Evolutionary conservation across 768 basidiomycete genomes (phyloP).

Genomic region (Boletus rufocinnamomeus): DNA sequence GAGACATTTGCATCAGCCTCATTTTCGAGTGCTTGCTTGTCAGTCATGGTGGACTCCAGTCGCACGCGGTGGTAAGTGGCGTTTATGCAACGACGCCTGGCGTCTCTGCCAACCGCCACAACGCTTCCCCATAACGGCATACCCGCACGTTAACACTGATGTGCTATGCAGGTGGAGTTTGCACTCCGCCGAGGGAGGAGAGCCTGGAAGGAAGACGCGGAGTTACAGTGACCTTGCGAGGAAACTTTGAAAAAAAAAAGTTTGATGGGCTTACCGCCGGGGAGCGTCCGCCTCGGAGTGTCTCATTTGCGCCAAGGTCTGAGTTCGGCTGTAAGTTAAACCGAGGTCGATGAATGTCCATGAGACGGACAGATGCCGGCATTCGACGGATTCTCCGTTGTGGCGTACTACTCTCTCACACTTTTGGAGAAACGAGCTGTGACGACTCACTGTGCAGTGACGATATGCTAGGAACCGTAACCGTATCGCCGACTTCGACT

Average conservation of each 20-base stretch:
- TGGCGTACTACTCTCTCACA: neutral
- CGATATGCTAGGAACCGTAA: neutral
- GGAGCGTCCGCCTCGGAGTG: neutral
- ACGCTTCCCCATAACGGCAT: neutral
- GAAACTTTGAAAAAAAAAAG: neutral
- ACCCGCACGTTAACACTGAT: neutral
- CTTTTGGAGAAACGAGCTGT: neutral
- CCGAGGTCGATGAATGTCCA: neutral
- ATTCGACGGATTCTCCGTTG: neutral
- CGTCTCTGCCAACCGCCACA: neutral
- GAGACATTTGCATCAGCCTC: neutral
- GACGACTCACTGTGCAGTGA: neutral
- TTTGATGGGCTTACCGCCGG: neutral
- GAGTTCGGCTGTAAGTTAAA: slow-evolving; percentile 7
- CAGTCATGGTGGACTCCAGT: neutral
- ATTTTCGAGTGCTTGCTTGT: neutral
- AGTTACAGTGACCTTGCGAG: neutral
- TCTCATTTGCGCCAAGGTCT: neutral
- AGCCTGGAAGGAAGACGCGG: neutral
- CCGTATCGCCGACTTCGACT: too few relatives aligned
- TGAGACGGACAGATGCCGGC: neutral
- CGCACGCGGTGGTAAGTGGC: neutral
- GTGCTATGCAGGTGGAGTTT: too few relatives aligned
- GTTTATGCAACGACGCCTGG: too few relatives aligned
- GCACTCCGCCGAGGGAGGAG: neutral